Evolutionary conservation across 345 rosid species (phyloP), one percentile per base, ranked within the genome.

Genomic region (Salix exigua): DNA sequence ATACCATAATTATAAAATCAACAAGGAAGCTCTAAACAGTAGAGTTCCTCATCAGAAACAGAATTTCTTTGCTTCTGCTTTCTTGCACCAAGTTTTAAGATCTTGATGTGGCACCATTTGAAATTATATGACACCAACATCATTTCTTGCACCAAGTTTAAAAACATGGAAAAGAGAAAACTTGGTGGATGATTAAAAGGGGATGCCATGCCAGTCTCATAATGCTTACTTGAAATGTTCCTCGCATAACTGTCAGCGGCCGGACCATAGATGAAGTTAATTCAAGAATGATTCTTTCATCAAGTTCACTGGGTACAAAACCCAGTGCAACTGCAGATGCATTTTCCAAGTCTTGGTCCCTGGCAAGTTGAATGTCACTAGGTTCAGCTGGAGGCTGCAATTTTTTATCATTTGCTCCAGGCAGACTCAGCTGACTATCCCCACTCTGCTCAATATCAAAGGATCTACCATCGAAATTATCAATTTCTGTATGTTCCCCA

Each of bases 211-310:
- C 14, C 31, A 60, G 28, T 66, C 55, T 48, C 38, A 65, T 63
- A 66, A 40, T 79, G 83, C 89, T 80, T 89, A 92, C 99, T 78
- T 96, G 99, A 83, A 94, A 92, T 73, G 91, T 96, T 89, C 99
- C 99, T 69, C 78, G 90, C 73, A 89, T 82, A 82, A 92, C 96
- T 82, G 91, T 84, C 76, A 94, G 83, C 4, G 97, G 97, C 66
- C 97, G 90, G 83, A 96, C 97, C 98, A 96, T 96, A 61, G 98
- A 92, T 73, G 98, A 86, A 73, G 95, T 87, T 85, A 94, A 89
- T 86, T 94, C 99, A 82, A 92, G 88, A 88, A 92, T 86, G 72
- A 96, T 92, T 82, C 95, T 89, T 87, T 92, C 99, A 82, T 96
- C 92, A 72, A 84, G 87, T 82, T 94, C 95, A 81, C 95, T 89